phyloP scores from a whole-genome alignment of 2,329 filamentous ascomycete genomes.

The Periglandula ipomoeae region DNA sequence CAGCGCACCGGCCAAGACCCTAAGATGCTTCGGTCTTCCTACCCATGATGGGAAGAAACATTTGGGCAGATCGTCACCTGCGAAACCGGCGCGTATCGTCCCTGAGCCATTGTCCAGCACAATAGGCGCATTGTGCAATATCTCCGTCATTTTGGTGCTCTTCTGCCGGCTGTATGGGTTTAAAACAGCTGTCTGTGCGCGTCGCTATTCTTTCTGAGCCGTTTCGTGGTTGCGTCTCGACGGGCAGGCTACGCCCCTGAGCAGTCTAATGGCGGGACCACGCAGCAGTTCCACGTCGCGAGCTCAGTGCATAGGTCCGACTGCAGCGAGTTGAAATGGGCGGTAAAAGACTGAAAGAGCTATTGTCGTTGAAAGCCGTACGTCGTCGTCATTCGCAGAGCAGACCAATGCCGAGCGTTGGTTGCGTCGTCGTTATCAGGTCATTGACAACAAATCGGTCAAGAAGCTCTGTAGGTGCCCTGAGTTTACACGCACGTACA shows the following conservation, averaged over 20 bases:
- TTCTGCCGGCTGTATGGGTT: background rate
- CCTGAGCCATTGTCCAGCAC: conserved; percentile 98
- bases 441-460: background rate
- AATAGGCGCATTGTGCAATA: conserved; percentile 92
- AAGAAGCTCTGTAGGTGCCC: background rate
- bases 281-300: background rate
- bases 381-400: background rate
- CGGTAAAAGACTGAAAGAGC: background rate
- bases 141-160: conserved; percentile 39
- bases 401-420: background rate
- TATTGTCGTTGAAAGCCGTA: background rate
- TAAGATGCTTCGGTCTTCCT: conserved; percentile 86
- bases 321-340: background rate
- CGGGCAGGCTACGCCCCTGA: conserved; percentile 2
- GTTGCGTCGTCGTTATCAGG: background rate
- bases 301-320: background rate
- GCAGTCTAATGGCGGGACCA: background rate
- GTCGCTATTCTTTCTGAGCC: background rate
- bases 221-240: background rate
- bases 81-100: conserved; percentile 94
- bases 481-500: background rate
- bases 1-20: conserved; percentile 89
- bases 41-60: conserved; percentile 98
- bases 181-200: background rate
- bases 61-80: conserved; percentile 90